Percentiles rank a stretch among this genome's conserved stretches.
Conservation (phyloP, 192 early-diverging fungal genomes). For the Coemansia sp. region DNA sequence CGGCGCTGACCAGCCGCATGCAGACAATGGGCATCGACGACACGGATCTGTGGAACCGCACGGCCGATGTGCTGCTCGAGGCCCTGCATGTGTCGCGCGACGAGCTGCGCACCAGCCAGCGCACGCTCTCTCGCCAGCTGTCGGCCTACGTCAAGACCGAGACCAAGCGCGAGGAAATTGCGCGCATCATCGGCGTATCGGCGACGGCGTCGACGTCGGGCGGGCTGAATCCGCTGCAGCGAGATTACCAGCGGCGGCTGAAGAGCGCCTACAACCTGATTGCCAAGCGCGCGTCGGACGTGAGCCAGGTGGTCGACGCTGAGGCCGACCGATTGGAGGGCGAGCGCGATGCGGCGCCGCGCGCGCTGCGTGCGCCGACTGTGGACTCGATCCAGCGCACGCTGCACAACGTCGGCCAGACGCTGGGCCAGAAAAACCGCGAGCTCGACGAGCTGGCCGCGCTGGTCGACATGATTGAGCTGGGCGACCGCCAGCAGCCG, state of each 20-base stretch:
- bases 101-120: conserved; percentile 42
- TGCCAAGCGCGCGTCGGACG: conserved; percentile 11
- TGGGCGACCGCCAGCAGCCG: neutral
- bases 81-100: conserved; percentile 34
- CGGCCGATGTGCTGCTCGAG: conserved; percentile 37
- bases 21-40: conserved; percentile 36
- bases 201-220: neutral
- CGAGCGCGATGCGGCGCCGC: conserved; percentile 11
- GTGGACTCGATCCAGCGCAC: conserved; percentile 49
- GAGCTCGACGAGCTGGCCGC: conserved; percentile 45
- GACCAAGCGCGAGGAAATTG: conserved; percentile 38
- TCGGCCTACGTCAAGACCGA: conserved; percentile 25
- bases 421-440: conserved; percentile 40
- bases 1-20: conserved; percentile 11
- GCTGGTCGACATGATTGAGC: conserved; percentile 16
- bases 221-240: conserved; percentile 42
- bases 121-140: conserved; percentile 16
- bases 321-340: conserved; percentile 14
- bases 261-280: conserved; percentile 14
- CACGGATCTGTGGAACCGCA: conserved; percentile 31
- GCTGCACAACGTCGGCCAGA: conserved; percentile 37
- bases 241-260: conserved; percentile 36
- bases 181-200: conserved; percentile 23
- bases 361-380: conserved; percentile 24
- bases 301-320: conserved; percentile 22